A percentile compares a stretch with the other conserved stretches of the same genome.
These are phyloP conservation scores for Haberlea rhodopensis DNA, from an alignment of 257 asterid species.

Conservation along the genomic window DNA sequence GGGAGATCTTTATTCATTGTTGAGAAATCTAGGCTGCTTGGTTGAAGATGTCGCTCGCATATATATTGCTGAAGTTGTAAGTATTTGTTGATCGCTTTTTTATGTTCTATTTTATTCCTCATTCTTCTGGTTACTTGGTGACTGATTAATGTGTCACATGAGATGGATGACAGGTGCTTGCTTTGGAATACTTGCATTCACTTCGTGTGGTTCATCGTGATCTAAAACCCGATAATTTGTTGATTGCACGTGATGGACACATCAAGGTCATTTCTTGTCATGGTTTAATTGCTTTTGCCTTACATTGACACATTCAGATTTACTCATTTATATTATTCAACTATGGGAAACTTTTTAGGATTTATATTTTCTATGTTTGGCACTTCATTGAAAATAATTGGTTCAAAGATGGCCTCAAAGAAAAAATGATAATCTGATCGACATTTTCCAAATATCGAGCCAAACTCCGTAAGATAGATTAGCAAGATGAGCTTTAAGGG, in stretches of 20 bases:
- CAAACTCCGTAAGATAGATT: no score
- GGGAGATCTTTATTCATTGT: no score
- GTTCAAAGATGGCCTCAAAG: not conserved
- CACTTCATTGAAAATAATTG: constrained; percentile 15
- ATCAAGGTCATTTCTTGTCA: constrained; percentile 59
- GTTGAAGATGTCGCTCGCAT: constrained; percentile 97
- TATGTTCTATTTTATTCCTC: constrained; percentile 7
- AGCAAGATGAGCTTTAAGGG: no score
- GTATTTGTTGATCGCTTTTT: no score
- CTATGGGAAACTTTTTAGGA: no score
- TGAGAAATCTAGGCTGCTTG: constrained; percentile 94
- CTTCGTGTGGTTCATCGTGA: no score
- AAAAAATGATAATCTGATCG: no score
- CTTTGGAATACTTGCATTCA: no score
- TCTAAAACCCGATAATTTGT: no score
- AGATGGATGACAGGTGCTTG: constrained; percentile 46
- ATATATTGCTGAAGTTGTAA: constrained; percentile 97
- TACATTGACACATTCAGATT: constrained; percentile 9
- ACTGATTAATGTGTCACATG: constrained; percentile 26
- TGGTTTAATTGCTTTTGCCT: constrained; percentile 12
- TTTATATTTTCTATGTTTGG: no score
- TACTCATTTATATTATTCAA: constrained; percentile 9
- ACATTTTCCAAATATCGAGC: no score
- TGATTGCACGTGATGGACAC: no score
- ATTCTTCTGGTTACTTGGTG: constrained; percentile 14